Evolutionary conservation across 2,329 filamentous ascomycete species (phyloP).

Genomic region (Aureobasidium zeae): DNA sequence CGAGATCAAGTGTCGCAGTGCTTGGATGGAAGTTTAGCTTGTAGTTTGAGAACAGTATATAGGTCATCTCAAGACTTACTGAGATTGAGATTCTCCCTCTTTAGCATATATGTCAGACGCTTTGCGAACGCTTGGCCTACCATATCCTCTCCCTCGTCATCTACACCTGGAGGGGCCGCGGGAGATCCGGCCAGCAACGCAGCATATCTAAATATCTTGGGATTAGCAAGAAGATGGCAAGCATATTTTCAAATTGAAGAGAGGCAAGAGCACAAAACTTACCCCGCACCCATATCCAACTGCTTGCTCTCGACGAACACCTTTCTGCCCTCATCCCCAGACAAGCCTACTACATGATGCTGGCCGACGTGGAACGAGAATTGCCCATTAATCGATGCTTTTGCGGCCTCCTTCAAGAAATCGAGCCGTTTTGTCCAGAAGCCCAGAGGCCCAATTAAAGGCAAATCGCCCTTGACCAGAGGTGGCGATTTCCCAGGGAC

Average conservation of each 20-base stretch:
- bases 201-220: conserved; percentile 18
- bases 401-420: conserved; percentile 33
- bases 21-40: too few relatives aligned
- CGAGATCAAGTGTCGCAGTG: conserved; percentile 35
- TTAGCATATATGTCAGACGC: conserved; percentile 30
- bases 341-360: conserved; percentile 38
- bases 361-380: conserved; percentile 43
- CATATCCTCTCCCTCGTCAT: background rate
- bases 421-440: conserved; percentile 42
- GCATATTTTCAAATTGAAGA: too few relatives aligned
- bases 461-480: conserved; percentile 24
- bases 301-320: conserved; percentile 39
- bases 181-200: conserved; percentile 11
- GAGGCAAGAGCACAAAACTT: conserved; percentile 19
- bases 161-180: background rate
- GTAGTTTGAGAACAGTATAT: too few relatives aligned
- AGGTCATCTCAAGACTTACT: conserved; percentile 17
- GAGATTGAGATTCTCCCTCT: conserved; percentile 31
- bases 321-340: conserved; percentile 35
- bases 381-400: conserved; percentile 32
- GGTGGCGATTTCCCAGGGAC: conserved; percentile 24
- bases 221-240: too few relatives aligned
- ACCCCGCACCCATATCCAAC: conserved; percentile 39
- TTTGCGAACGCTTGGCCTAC: conserved; percentile 23
- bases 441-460: conserved; percentile 36